Conservation (phyloP, 257 asterid genomes). For the Solanum rostratum region DNA sequence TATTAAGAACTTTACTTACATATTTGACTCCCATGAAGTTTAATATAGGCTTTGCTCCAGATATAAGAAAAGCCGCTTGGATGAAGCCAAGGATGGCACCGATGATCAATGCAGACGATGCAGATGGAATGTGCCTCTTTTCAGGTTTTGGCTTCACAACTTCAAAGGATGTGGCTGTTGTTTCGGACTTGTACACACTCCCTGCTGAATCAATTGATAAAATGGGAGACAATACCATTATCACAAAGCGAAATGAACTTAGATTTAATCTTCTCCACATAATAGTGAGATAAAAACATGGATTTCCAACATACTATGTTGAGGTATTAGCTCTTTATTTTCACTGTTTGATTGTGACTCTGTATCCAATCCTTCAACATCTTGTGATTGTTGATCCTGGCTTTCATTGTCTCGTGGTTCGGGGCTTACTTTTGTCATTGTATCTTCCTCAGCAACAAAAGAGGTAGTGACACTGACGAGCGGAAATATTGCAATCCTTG, state of each 20-base stretch:
- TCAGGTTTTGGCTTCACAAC: conserved; percentile 7
- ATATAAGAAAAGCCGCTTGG: conserved; percentile 45
- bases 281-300: background rate
- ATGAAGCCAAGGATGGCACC: conserved; percentile 54
- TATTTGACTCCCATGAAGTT: conserved; percentile 66
- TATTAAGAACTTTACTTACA: conserved; percentile 19
- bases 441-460: conserved; percentile 60
- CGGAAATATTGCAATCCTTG: conserved; percentile 56
- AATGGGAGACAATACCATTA: background rate
- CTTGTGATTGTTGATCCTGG: background rate
- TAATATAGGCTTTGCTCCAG: conserved; percentile 45
- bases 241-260: background rate
- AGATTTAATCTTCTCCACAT: background rate
- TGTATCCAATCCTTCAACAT: conserved; percentile 20
- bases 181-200: conserved; percentile 5
- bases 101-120: conserved; percentile 65
- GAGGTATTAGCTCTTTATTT: conserved; percentile 37
- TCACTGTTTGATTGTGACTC: conserved; percentile 18
- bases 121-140: conserved; percentile 57
- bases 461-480: conserved; percentile 65
- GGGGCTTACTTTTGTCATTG: conserved; percentile 4
- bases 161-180: conserved; percentile 13
- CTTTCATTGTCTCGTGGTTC: conserved; percentile 5
- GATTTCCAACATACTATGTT: conserved; percentile 15
- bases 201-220: conserved; percentile 16